Conservation (phyloP, 2,329 filamentous ascomycete species). For the Dendrostoma leiphaemia region DNA sequence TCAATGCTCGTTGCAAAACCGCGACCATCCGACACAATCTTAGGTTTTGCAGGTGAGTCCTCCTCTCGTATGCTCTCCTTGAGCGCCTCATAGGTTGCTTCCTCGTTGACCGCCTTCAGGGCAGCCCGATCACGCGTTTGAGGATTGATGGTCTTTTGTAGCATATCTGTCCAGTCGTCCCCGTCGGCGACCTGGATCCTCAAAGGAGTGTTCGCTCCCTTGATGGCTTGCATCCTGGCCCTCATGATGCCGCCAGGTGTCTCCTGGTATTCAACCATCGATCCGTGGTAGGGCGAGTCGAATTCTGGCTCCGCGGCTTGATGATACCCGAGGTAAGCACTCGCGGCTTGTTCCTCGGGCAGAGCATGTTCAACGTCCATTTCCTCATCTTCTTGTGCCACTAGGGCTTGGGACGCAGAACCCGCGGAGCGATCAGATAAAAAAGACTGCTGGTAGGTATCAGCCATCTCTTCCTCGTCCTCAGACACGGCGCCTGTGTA, state of each 20-base stretch:
- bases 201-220: conserved; percentile 56
- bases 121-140: conserved; percentile 86
- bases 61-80: conserved; percentile 31
- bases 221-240: conserved; percentile 62
- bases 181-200: conserved; percentile 63
- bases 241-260: conserved; percentile 62
- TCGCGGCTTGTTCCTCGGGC: conserved; percentile 69
- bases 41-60: conserved; percentile 29
- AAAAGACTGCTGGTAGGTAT: conserved; percentile 69
- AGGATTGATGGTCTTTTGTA: conserved; percentile 91
- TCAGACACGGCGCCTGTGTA: conserved; percentile 53
- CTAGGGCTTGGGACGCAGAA: conserved; percentile 63
- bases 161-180: conserved; percentile 90
- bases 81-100: conserved; percentile 51
- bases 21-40: conserved; percentile 46
- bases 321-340: conserved; percentile 72
- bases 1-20: conserved; percentile 89
- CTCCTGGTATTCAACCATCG: conserved; percentile 42
- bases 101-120: conserved; percentile 58
- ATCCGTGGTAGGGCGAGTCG: conserved; percentile 52
- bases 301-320: conserved; percentile 70
- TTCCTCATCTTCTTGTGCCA: conserved; percentile 61
- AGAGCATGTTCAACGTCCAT: conserved; percentile 76
- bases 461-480: conserved; percentile 51
- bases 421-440: conserved; percentile 89